Conservation (phyloP, 768 basidiomycete species). For the Obba rivulosa region DNA sequence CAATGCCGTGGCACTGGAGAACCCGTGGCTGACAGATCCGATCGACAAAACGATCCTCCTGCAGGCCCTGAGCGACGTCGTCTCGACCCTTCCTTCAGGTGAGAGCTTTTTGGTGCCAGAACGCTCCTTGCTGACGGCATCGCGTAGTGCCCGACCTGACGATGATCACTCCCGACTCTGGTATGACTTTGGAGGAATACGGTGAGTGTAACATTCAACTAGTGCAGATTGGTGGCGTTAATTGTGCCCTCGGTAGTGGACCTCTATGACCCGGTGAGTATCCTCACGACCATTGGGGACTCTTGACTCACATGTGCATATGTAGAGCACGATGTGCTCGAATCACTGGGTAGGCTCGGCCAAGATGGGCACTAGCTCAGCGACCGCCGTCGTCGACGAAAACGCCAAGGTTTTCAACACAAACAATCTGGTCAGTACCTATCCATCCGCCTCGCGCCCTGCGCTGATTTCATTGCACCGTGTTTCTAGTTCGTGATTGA, state of each 20-base stretch:
- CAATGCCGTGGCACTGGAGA: constrained; percentile 39
- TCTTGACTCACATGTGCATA: not conserved
- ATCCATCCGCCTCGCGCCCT: not conserved
- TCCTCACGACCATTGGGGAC: too few species aligned
- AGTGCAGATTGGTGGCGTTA: not conserved
- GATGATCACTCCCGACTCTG: constrained; percentile 57
- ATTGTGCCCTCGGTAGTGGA: constrained; percentile 21
- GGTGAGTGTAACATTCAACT: constrained; percentile 33
- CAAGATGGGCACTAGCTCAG: constrained; percentile 35
- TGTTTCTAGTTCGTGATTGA: constrained; percentile 48
- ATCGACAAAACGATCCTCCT: constrained; percentile 49
- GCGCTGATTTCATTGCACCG: constrained; percentile 28
- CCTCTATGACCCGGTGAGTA: not conserved
- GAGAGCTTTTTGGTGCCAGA: constrained; percentile 10
- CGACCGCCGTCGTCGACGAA: constrained; percentile 45
- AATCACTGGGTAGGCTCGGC: constrained; percentile 64
- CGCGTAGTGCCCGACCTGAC: constrained; percentile 46
- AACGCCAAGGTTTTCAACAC: constrained; percentile 49
- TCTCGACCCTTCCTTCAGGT: constrained; percentile 39
- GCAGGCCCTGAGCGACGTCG: constrained; percentile 44
- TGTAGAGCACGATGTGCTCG: constrained; percentile 38
- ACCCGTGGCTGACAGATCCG: constrained; percentile 57
- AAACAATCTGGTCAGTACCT: constrained; percentile 29
- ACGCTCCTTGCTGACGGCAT: not conserved
- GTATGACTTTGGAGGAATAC: constrained; percentile 48